phyloP scores from a whole-genome alignment of 2,329 filamentous ascomycete species.

The Ustulina deusta region DNA sequence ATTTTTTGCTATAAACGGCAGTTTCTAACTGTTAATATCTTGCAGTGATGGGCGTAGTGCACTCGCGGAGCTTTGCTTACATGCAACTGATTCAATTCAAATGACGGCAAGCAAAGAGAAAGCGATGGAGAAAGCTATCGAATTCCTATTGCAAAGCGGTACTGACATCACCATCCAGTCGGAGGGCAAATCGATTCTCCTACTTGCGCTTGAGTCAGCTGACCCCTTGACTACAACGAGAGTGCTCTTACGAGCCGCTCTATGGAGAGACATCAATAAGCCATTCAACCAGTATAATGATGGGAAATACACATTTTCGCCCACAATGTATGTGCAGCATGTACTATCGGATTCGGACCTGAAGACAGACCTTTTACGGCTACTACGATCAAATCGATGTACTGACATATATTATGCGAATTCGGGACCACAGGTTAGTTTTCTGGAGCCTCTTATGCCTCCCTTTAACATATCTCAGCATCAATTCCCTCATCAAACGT shows the following conservation, averaged over 20 bases:
- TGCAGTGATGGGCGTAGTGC: constrained; percentile 71
- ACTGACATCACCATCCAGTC: constrained; percentile 68
- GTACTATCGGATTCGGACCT: constrained; percentile 57
- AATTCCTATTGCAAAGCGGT: constrained; percentile 66
- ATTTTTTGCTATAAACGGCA: no score
- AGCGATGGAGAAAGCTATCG: constrained; percentile 68
- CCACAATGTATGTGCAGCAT: constrained; percentile 70
- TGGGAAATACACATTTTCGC: constrained; percentile 69
- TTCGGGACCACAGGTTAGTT: constrained; percentile 55
- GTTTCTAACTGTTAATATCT: no score
- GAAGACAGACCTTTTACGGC: constrained; percentile 58
- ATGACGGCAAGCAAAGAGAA: constrained; percentile 63
- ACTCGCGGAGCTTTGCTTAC: constrained; percentile 72
- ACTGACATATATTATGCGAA: constrained; percentile 67
- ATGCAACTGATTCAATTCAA: constrained; percentile 61
- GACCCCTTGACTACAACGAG: constrained; percentile 68
- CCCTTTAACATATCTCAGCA: background rate
- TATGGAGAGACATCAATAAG: constrained; percentile 75
- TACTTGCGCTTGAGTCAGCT: constrained; percentile 69
- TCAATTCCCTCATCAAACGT: background rate
- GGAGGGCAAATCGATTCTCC: constrained; percentile 68
- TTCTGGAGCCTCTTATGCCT: background rate
- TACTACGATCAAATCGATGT: constrained; percentile 65
- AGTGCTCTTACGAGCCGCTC: constrained; percentile 70
- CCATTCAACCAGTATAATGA: constrained; percentile 67